Conservation (phyloP, 164 flowering plant genomes). For the Echeveria elegans region DNA sequence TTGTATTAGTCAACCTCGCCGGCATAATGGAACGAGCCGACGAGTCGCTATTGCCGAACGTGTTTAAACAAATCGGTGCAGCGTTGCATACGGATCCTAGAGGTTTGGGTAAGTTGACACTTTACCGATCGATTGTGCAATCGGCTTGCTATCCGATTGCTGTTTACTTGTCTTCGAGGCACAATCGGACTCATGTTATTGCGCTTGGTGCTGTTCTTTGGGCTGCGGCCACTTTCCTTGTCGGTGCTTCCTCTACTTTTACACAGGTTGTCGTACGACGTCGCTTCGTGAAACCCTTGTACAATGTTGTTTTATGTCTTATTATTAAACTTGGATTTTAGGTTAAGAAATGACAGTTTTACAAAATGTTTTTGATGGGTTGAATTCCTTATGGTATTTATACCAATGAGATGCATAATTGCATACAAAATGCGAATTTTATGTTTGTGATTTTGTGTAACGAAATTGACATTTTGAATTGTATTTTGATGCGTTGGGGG, state of each 20-base stretch:
- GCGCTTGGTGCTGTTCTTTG: conserved; percentile 84
- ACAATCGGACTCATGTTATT: conserved; percentile 70
- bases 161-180: conserved; percentile 53
- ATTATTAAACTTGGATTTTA: neutral
- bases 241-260: conserved; percentile 69
- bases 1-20: conserved; percentile 69
- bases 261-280: conserved; percentile 33
- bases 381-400: too few relatives aligned
- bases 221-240: conserved; percentile 90
- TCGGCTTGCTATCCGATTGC: conserved; percentile 71
- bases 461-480: too few relatives aligned
- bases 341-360: too few relatives aligned
- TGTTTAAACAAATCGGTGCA: conserved; percentile 73
- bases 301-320: neutral
- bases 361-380: too few relatives aligned
- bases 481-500: too few relatives aligned
- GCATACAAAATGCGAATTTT: too few relatives aligned
- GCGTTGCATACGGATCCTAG: conserved; percentile 75
- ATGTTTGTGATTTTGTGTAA: too few relatives aligned
- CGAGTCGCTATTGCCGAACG: conserved; percentile 78
- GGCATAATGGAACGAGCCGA: conserved; percentile 85
- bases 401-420: too few relatives aligned
- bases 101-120: conserved; percentile 65
- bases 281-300: neutral
- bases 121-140: conserved; percentile 75